Conservation (phyloP, 805 yeast species). For the Starmerella gropengiesseri region DNA sequence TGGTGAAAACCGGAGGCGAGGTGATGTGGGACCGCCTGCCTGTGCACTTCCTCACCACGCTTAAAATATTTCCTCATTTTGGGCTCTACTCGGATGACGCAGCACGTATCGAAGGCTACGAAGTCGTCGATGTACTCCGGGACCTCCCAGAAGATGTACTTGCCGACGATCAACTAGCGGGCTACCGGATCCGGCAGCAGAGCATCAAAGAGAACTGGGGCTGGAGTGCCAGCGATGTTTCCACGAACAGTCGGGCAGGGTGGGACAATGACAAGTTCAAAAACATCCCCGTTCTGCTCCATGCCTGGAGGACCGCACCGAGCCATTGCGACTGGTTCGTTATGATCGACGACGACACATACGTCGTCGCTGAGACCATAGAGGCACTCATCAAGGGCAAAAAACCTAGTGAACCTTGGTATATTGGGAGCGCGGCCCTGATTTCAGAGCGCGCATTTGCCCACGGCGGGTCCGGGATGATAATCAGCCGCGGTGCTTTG, state of each 20-base stretch:
- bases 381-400: conserved; percentile 20
- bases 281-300: conserved; percentile 19
- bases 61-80: conserved; percentile 27
- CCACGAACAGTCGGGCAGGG: background rate
- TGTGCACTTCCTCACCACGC: conserved; percentile 29
- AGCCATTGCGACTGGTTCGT: conserved; percentile 29
- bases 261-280: conserved; percentile 15
- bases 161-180: conserved; percentile 12
- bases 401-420: conserved; percentile 22
- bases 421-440: conserved; percentile 4
- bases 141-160: conserved; percentile 19
- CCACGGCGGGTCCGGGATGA: conserved; percentile 33
- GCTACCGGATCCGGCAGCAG: conserved; percentile 26
- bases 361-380: conserved; percentile 26
- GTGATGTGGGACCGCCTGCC: conserved; percentile 24
- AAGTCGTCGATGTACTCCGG: conserved; percentile 28
- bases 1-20: conserved; percentile 2
- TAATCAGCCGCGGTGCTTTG: conserved; percentile 28
- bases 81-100: conserved; percentile 30
- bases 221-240: conserved; percentile 7
- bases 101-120: conserved; percentile 27
- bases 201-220: conserved; percentile 24
- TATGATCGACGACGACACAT: conserved; percentile 31
- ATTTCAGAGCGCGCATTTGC: conserved; percentile 25
- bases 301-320: conserved; percentile 28